These are phyloP conservation scores for Pseudopithomyces maydicus DNA, from an alignment of 2,329 filamentous ascomycete genomes.

Conservation along the genomic window DNA sequence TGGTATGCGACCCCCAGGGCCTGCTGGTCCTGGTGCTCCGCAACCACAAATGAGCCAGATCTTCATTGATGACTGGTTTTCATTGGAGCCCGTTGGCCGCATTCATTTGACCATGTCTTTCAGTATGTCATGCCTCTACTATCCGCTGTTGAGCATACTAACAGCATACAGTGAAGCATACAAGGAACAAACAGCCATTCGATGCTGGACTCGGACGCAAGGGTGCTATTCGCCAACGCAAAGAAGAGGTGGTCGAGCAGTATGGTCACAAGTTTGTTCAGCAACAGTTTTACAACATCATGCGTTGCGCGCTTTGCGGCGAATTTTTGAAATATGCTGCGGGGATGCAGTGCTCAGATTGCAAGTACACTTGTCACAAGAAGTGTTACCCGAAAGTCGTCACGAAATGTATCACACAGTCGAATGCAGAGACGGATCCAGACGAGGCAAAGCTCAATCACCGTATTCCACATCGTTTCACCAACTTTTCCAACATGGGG, in stretches of 20 bases:
- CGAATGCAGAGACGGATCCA: conserved; percentile 95
- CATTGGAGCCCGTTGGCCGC: conserved; percentile 88
- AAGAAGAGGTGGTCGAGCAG: conserved; percentile 98
- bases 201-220: conserved; percentile 92
- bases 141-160: conserved; percentile 14
- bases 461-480: conserved; percentile 95
- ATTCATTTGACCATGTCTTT: conserved; percentile 93
- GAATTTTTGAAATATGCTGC: conserved; percentile 99
- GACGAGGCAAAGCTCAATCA: conserved; percentile 99
- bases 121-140: conserved; percentile 47
- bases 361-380: conserved; percentile 98
- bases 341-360: conserved; percentile 99
- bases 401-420: conserved; percentile 99
- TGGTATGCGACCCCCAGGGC: conserved; percentile 43
- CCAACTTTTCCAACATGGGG: conserved; percentile 94
- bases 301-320: conserved; percentile 96
- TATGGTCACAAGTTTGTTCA: conserved; percentile 99
- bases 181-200: conserved; percentile 78
- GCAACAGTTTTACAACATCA: conserved; percentile 99
- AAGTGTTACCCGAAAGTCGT: conserved; percentile 97
- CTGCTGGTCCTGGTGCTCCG: conserved; percentile 40
- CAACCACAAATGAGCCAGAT: conserved; percentile 59
- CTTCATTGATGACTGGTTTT: conserved; percentile 92
- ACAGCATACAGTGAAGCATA: conserved; percentile 71
- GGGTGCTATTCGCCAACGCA: conserved; percentile 94